These are phyloP conservation scores for Dioscorea dumetorum DNA, from an alignment of 106 monocot genomes.

Conservation along the genomic window DNA sequence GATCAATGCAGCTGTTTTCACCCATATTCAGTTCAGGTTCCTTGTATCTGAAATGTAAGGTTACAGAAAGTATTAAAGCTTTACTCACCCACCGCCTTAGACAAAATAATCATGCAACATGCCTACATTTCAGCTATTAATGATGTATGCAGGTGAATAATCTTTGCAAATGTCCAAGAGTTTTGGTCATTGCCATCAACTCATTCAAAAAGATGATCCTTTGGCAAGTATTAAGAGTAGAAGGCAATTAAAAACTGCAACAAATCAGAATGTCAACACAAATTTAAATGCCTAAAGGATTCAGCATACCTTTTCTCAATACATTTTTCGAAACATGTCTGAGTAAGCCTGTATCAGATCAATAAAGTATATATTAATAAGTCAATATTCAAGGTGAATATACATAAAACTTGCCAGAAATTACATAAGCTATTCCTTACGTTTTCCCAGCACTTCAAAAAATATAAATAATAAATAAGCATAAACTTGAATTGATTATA, in stretches of 20 bases:
- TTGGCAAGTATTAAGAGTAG: neutral
- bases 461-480: too few species aligned
- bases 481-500: too few species aligned
- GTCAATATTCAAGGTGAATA: too few species aligned
- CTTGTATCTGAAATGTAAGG: slow-evolving; percentile 51
- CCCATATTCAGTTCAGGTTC: slow-evolving; percentile 98
- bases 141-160: neutral
- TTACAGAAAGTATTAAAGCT: neutral
- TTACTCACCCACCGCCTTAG: neutral
- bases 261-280: neutral
- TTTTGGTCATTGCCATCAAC: neutral
- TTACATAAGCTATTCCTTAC: too few species aligned
- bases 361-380: too few species aligned
- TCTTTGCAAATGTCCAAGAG: neutral
- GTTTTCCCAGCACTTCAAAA: too few species aligned
- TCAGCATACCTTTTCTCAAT: slow-evolving; percentile 27
- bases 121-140: neutral
- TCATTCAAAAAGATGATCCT: neutral
- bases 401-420: too few species aligned
- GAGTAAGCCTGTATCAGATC: slow-evolving; percentile 62
- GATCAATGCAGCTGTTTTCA: slow-evolving; percentile 83
- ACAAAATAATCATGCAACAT: too few species aligned
- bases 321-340: slow-evolving; percentile 90
- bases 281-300: neutral
- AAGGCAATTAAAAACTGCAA: neutral